Base-by-base conservation (phyloP, 208 protist species). In the Novymonas esmeraldas region DNA sequence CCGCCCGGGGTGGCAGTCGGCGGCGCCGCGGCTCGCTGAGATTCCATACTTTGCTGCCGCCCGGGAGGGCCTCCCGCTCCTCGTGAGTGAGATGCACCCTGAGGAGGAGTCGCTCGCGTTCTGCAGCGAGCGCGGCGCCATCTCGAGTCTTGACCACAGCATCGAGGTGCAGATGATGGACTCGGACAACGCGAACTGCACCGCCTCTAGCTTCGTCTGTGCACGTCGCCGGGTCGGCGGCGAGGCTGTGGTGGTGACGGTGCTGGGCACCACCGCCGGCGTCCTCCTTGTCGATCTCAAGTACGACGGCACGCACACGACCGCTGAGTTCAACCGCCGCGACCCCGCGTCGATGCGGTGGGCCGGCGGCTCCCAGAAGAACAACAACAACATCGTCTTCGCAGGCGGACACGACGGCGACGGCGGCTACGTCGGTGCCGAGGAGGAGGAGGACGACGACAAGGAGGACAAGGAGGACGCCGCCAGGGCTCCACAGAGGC, bases 71-170 rank as follows among this genome's bases (percentile, higher is more conserved):
- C 61, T 86, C 1, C 84, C 86, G 24, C 66, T 92, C 3, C 91
- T 92, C 67, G 80, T 92, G 34, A 76, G 78, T n/a, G 89, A 95
- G 72, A 87, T 92, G 72, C 74, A 69, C 42, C 57, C 48, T 4
- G 76, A 78, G 36, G 84, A 90, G 34, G 77, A 87, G 38, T 90
- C 84, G 39, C 76, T 95, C 38, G 87, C 83, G 10, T 88, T 95
- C 54, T 95, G 90, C 73, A 92, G 79, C 49, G 76, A 89, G 46
- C 73, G 79, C 22, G 90, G 90, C 56, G 81, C 77, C 49, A 78
- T 95, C 39, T 88, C 82, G 9, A 95, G 82, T 63, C 78, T 93
- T 10, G 90, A 95, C 61, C 85, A 86, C 76, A 87, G 79, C 52
- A 82, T 90, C 42, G 90, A 91, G 69, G 85, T 95, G 56, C 80